Evolutionary conservation across 306 rosid genomes (phyloP), one percentile per base, ranked within the genome.

Genomic region (Citrullus mucosospermus): DNA sequence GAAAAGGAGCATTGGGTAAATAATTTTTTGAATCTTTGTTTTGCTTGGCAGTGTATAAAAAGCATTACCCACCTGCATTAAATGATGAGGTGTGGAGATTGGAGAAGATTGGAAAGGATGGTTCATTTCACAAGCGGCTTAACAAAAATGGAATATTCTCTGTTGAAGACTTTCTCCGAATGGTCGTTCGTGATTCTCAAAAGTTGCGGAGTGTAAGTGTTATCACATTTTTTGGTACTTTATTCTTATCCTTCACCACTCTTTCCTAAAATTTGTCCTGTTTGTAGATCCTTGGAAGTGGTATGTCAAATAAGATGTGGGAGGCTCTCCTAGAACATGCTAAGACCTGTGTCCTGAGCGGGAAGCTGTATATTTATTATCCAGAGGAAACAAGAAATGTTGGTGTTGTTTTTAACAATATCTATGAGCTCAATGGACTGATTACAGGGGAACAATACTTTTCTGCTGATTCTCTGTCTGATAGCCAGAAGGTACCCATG

Each of bases 261-360:
- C 53, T 68, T 43, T 68, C 6, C 58, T 57, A 14, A 76, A 57
- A 1, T 22, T 55, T 77, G 82, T 63, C 75, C 41, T 70, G 68
- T 87, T 79, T 87, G 80, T 77, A 96, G 99, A 96, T 91, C 79
- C 99, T 96, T 81, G 99, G 99, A 78, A 93, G 99, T 79, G 99
- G 99, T n/a, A 96, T 96, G 99, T 96, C 99, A 76, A 96, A 96
- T 87, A 96, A 89, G 89, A 96, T 96, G 99, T 96, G 99, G 99
- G 99, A 96, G 4, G 98, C 98, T 79, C 98, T 96, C 78, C 5
- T 96, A 77, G 99, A 96, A 11, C 99, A 96, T 88, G 93, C 99
- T 55, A 96, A 96, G 90, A 96, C 99, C 20, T 96, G 99, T 84
- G 88, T 80, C 81, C 85, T 96, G 75, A 85, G 93, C 32, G 99